Evolutionary conservation across 1,284 basidiomycete species (phyloP), one percentile per base, ranked within the genome.

Genomic region (Puccinia coronata): DNA sequence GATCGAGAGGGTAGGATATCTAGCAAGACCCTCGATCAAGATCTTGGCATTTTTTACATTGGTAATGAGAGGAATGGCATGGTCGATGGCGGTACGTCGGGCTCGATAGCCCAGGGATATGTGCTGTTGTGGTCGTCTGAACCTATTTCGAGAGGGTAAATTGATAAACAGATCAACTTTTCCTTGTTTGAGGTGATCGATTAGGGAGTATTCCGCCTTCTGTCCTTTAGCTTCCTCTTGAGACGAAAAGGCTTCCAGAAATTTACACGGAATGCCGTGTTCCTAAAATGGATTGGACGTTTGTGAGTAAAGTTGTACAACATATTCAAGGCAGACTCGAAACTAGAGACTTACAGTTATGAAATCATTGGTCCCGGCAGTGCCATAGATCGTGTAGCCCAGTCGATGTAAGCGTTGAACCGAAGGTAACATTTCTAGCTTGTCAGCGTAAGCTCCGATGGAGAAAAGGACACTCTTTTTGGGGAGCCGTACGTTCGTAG

Each of bases 41-140:
- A 99, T 90, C 88, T 99, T 99, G 83, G 97, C 97, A 86, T 95
- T 96, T 89, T 99, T 99, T 88, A 99, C 93, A 86, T 99, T 99
- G 82, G 96, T 99, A 86, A 99, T 95, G 77, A 99, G 89, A 0
- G 97, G 96, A 53, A 99, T 92, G 47, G 95, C 96, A 85, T 96
- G 98, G 87, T 99, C 96, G 83, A 99, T 96, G n/a, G 97, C 96
- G 93, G 98, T 96, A 83, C 96, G 93, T 86, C 97, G 93, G 43
- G 95, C 96, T 83, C 92, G 91, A 87, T 99, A 99, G 16, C 96
- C 97, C 87, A 97, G 96, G 86, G 95, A 98, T 80, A 95, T 92
- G 87, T 98, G 99, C 87, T 92, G 96, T 20, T 95, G 96, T 12
- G 96, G 96, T 67, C 97, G 93, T 83, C 97, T 93, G 87, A 95